Conservation (phyloP, 2,329 filamentous ascomycete species). For the Sphaerulina populicola region DNA sequence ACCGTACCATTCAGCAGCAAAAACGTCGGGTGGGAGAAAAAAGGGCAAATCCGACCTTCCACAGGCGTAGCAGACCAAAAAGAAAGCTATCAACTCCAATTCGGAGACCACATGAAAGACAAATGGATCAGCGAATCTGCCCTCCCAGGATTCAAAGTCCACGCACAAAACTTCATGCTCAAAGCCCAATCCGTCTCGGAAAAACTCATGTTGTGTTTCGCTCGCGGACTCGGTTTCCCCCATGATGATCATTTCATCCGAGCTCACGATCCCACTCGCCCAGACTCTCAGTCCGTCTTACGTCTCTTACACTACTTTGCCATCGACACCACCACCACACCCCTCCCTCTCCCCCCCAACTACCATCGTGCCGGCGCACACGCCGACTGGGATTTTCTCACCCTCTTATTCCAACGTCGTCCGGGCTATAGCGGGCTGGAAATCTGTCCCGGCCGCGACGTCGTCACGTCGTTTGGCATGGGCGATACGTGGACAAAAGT, state of each 20-base stretch:
- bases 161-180: slow-evolving; percentile 47
- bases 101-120: slow-evolving; percentile 47
- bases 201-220: slow-evolving; percentile 52
- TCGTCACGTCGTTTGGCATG: slow-evolving; percentile 50
- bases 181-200: slow-evolving; percentile 47
- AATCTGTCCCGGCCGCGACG: slow-evolving; percentile 57
- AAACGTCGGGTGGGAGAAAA: slow-evolving; percentile 56
- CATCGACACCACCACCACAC: slow-evolving; percentile 28
- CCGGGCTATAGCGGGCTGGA: slow-evolving; percentile 54
- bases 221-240: slow-evolving; percentile 49
- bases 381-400: slow-evolving; percentile 56
- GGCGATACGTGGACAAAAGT: slow-evolving; percentile 57
- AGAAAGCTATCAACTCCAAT: slow-evolving; percentile 57
- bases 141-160: slow-evolving; percentile 44
- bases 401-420: slow-evolving; percentile 52
- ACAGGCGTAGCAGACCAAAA: slow-evolving; percentile 53
- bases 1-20: slow-evolving; percentile 47
- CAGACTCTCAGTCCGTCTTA: slow-evolving; percentile 49
- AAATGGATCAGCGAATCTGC: slow-evolving; percentile 45
- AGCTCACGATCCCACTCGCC: slow-evolving; percentile 44
- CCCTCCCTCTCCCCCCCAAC: slow-evolving; percentile 33
- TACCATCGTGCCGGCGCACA: slow-evolving; percentile 56
- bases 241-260: slow-evolving; percentile 50
- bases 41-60: slow-evolving; percentile 50
- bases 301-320: slow-evolving; percentile 50